Base-by-base conservation (phyloP, 2,329 filamentous ascomycete species). In the Rhytidhysteron rufulum region DNA sequence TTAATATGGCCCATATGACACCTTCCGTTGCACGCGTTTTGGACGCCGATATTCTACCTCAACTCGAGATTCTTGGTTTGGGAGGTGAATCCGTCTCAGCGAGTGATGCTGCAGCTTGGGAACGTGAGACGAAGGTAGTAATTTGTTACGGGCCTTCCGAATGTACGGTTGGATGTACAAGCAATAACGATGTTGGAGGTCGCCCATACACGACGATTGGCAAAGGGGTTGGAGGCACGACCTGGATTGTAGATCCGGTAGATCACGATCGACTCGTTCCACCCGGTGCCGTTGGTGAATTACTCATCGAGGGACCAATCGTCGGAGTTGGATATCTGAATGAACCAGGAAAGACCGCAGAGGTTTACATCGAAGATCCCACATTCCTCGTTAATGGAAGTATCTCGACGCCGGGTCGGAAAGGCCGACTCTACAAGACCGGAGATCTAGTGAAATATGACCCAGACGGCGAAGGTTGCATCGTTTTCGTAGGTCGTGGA, bases 401-500 rank as follows among this genome's bases (percentile, higher is more conserved):
- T n/a, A n/a, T 15, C 7, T n/a, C 20, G n/a, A 9, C n/a, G 17
- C 6, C 35, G 3, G 35, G 35, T 5, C 63, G 70, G 4, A 50
- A 43, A 7, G 71, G 71, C 1, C 65, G 73, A 4, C 49, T 82
- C 2, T 83, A 82, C 53, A 78, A 76, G 50, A 82, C 79, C 0
- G 80, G 79, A 1, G 79, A 83, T 46, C 62, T 82, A 18, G 39
- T 17, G 13, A 24, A 67, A 19, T 79, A 80, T 40, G 68, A 77
- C 31, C 57, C 63, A 0, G 73, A 81, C 36, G 73, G 74, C 1
- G 55, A 56, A n/a, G 44, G 61, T 54, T 5, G 17, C 4, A 71
- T 83, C 29, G 60, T 73, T 7, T 82, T 79, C 44, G 67, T 82
- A 29, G 80, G 81, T 13, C 72, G 83, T 35, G 82, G 80, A 49